A percentile compares a stretch with the other conserved stretches of the same genome.
phyloP scores from a whole-genome alignment of 352 stramenopile species.

The Poterioochromonas sp. region DNA sequence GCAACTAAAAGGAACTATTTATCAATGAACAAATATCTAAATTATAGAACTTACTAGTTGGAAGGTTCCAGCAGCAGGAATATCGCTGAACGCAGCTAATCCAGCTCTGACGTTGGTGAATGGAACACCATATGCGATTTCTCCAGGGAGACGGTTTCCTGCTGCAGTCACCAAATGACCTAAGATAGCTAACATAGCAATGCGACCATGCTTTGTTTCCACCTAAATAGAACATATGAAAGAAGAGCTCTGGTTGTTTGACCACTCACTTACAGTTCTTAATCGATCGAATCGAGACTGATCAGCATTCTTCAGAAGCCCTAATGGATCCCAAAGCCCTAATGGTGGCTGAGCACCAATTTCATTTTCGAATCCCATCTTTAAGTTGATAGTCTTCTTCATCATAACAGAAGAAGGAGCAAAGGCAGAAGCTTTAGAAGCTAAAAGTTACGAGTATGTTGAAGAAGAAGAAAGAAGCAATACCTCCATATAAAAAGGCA shows the following conservation, averaged over 20 bases:
- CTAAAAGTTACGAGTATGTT: no score
- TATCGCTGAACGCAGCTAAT: slow-evolving; percentile 25
- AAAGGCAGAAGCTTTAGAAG: no score
- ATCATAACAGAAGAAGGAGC: no score
- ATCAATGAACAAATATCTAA: not conserved
- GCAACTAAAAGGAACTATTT: slow-evolving; percentile 10
- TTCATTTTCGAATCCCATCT: slow-evolving; percentile 10
- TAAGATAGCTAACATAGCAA: slow-evolving; percentile 55
- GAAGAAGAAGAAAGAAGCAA: no score
- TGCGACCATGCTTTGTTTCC: slow-evolving; percentile 60
- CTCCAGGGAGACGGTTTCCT: slow-evolving; percentile 22
- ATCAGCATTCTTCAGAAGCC: slow-evolving; percentile 45
- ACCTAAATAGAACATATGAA: no score
- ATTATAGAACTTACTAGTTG: not conserved
- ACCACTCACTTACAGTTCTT: no score
- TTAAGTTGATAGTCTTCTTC: not conserved
- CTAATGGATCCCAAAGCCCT: slow-evolving; percentile 49
- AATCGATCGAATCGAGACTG: slow-evolving; percentile 40
- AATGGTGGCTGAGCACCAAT: slow-evolving; percentile 59
- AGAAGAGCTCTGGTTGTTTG: no score
- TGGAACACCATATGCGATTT: slow-evolving; percentile 27
- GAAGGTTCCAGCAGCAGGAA: slow-evolving; percentile 8
- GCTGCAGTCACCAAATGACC: slow-evolving; percentile 21
- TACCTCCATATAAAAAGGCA: no score
- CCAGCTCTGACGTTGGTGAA: slow-evolving; percentile 17